Base-by-base conservation (phyloP, 768 basidiomycete species). In the Russula abietina region DNA sequence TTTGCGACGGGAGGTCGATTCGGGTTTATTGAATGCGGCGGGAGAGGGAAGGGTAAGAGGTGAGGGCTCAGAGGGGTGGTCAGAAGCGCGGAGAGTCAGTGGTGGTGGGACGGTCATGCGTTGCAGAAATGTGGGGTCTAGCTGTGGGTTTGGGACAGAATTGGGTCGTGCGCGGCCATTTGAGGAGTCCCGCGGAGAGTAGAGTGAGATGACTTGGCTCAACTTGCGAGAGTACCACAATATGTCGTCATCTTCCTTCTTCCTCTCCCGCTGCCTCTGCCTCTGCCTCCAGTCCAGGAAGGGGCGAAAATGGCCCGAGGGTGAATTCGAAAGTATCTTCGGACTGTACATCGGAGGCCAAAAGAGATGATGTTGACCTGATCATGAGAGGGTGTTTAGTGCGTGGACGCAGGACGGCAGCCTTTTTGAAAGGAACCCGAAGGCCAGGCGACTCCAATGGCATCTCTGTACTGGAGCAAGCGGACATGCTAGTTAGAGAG, bases 141-240 rank as follows among this genome's bases (percentile, higher is more conserved):
- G 67, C 57, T 74, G 73, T 1, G 70, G 59, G 17, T 58, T 67
- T 8, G 76, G 77, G 58, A 71, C 65, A 19, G 78, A 80, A 62
- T 79, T 79, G 0, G 74, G 79, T 30, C 78, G 76, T 4, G 71
- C 62, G 33, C 63, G 62, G 32, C 30, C 24, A 16, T 14, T 45
- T 0, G 68, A 50, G 1, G 70, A 65, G 24, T 63, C 62, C 48
- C 61, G 59, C 12, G 75, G 72, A 38, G 71, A 73, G 12, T 71
- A 65, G 10, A 86, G 68, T 4, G 82, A 79, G 50, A 87, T 67
- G 51, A 83, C 74, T 55, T 82, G 76, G 52, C 81, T 78, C 63
- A 88, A 76, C 70, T 87, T 82, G 53, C 74, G 77, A 1, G 76
- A 68, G 69, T 86, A 85, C 76, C 84, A 88, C 32, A 83, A 83